Evolutionary conservation across 257 asterid species (phyloP).

Genomic region (Solanum neorickii): DNA sequence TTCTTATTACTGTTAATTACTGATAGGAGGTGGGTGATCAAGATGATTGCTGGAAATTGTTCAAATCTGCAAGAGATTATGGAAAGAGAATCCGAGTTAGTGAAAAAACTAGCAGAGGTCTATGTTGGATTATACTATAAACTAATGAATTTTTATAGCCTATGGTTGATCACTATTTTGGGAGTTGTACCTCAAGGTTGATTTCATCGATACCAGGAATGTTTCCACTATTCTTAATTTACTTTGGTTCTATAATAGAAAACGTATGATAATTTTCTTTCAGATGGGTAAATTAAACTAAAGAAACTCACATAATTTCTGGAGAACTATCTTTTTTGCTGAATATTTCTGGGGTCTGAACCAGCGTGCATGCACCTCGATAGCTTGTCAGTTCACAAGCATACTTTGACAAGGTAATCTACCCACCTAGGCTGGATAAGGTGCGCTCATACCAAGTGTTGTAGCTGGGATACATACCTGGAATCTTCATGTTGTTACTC

Average conservation of each 20-base stretch:
- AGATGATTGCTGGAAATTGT: constrained; percentile 58
- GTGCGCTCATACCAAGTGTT: background rate
- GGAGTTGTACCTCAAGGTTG: background rate
- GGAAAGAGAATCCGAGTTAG: constrained; percentile 66
- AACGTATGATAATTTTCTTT: background rate
- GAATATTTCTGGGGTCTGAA: background rate
- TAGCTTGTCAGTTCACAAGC: background rate
- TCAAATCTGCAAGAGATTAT: constrained; percentile 55
- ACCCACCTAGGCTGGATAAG: background rate
- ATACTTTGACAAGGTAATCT: background rate
- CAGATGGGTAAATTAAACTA: background rate
- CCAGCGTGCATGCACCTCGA: background rate
- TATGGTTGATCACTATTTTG: background rate
- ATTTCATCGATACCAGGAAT: background rate
- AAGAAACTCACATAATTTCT: background rate
- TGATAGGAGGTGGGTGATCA: constrained; percentile 93
- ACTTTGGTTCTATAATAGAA: background rate
- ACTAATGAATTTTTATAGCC: background rate
- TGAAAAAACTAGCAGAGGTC: constrained; percentile 80
- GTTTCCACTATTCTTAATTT: background rate
- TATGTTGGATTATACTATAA: background rate
- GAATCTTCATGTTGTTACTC: background rate
- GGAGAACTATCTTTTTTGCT: background rate
- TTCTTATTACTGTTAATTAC: constrained; percentile 15
- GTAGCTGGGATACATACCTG: background rate